A percentile compares a stretch with the other conserved stretches of the same genome.
Evolutionary conservation across 257 asterid species (phyloP).

Genomic region (Ballota nigra): DNA sequence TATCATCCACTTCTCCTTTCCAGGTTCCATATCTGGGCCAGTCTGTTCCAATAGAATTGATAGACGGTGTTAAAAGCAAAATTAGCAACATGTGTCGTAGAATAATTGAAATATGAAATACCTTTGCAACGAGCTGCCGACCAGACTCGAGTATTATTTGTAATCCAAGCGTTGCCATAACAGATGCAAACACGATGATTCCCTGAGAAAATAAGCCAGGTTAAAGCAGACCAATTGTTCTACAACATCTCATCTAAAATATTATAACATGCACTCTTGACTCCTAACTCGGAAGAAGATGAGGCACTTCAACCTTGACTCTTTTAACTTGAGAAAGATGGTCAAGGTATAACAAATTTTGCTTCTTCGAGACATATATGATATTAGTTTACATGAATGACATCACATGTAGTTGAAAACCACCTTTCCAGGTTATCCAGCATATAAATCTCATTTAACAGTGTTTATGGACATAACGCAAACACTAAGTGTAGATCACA

Average conservation of each 20-base stretch:
- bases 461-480: too few relatives aligned
- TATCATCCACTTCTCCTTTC: slow-evolving; percentile 85
- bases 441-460: neutral
- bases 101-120: slow-evolving; percentile 20
- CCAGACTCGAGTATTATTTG: slow-evolving; percentile 84
- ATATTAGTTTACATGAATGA: too few relatives aligned
- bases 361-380: too few relatives aligned
- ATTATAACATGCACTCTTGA: too few relatives aligned
- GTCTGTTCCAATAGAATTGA: slow-evolving; percentile 35
- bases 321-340: too few relatives aligned
- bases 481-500: too few relatives aligned
- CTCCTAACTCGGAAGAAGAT: too few relatives aligned
- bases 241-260: neutral
- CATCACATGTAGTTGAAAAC: neutral
- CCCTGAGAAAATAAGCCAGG: slow-evolving; percentile 50
- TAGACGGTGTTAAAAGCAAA: slow-evolving; percentile 4
- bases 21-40: slow-evolving; percentile 53
- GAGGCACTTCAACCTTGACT: too few relatives aligned
- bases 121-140: slow-evolving; percentile 70
- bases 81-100: neutral
- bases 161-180: slow-evolving; percentile 91
- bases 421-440: neutral
- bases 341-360: too few relatives aligned
- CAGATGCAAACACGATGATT: slow-evolving; percentile 86
- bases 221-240: slow-evolving; percentile 14